A percentile compares a stretch with the other conserved stretches of the same genome.
Evolutionary conservation across 2,329 filamentous ascomycete genomes (phyloP).

Genomic region (Monosporascus sp.): DNA sequence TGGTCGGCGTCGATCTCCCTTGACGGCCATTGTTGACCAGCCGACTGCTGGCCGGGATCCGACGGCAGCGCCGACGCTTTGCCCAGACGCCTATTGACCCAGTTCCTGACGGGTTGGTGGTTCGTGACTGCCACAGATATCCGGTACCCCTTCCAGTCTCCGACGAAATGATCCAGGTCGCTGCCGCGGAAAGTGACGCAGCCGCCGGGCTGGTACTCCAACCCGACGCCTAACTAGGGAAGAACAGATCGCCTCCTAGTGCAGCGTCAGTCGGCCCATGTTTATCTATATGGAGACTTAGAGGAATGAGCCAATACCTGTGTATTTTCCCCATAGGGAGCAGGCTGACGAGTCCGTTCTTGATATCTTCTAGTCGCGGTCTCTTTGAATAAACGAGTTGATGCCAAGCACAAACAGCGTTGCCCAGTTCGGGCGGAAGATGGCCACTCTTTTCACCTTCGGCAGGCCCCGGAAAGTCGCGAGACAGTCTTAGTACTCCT

Average conservation of each 20-base stretch:
- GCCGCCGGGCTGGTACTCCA: slow-evolving; percentile 2
- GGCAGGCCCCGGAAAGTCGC: not conserved
- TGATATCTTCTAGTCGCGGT: slow-evolving; percentile 3
- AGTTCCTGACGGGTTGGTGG: slow-evolving; percentile 5
- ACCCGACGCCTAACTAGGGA: slow-evolving; percentile 1
- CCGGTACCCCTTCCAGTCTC: slow-evolving; percentile 4
- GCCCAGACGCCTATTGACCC: not conserved
- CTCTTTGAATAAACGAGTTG: slow-evolving; percentile 1
- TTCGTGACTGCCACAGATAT: slow-evolving; percentile 4
- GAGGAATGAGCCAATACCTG: not conserved
- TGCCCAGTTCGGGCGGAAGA: not conserved
- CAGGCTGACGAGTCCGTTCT: slow-evolving; percentile 2
- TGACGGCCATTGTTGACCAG: not conserved
- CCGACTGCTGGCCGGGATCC: not conserved
- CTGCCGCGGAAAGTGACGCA: slow-evolving; percentile 5
- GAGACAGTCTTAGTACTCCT: not conserved
- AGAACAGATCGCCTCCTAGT: slow-evolving; percentile 3
- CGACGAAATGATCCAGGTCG: slow-evolving; percentile 4
- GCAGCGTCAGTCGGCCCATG: not conserved
- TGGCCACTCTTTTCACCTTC: not conserved
- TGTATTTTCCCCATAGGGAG: slow-evolving; percentile 3
- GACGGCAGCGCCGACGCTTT: not conserved
- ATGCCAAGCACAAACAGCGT: slow-evolving; percentile 4
- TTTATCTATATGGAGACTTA: not conserved
- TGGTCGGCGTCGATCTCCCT: not conserved